Evolutionary conservation across 2,329 filamentous ascomycete species (phyloP).

Genomic region (Dryadomyces quercus-mongolicae): DNA sequence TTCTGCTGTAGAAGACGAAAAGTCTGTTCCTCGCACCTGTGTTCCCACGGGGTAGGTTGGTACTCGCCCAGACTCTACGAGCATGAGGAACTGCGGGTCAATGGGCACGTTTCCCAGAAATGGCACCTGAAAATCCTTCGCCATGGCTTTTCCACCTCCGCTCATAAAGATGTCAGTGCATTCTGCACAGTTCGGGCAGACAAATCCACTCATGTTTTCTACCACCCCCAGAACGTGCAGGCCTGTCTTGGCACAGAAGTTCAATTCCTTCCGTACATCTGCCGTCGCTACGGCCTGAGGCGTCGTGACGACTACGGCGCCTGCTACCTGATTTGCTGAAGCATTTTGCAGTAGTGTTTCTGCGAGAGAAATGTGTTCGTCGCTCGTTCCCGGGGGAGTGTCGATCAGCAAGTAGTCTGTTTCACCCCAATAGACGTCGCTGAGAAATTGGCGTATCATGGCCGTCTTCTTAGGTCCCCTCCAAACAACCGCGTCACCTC

Average conservation of each 20-base stretch:
- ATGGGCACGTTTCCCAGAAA: conserved; percentile 85
- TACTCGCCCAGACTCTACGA: conserved; percentile 62
- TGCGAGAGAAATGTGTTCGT: conserved; percentile 92
- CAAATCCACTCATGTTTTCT: conserved; percentile 92
- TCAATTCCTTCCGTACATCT: conserved; percentile 89
- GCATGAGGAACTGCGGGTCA: conserved; percentile 78
- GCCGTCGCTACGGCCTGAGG: conserved; percentile 88
- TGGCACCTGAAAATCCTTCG: conserved; percentile 67
- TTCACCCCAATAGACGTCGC: conserved; percentile 77
- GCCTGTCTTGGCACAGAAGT: conserved; percentile 78
- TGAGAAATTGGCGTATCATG: conserved; percentile 94
- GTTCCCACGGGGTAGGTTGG: conserved; percentile 62
- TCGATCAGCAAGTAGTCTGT: conserved; percentile 92
- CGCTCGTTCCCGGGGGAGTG: conserved; percentile 89
- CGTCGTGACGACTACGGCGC: conserved; percentile 90
- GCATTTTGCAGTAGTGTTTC: conserved; percentile 64
- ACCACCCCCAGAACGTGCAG: conserved; percentile 77
- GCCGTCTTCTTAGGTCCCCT: conserved; percentile 96
- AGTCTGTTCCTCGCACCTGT: conserved; percentile 42
- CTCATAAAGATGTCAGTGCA: conserved; percentile 91
- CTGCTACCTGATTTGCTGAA: conserved; percentile 58
- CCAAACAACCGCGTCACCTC: conserved; percentile 93
- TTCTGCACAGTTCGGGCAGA: conserved; percentile 69
- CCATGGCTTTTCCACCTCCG: conserved; percentile 83
- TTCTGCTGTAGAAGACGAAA: conserved; percentile 22